Evolutionary conservation across 1,284 basidiomycete genomes (phyloP).

Genomic region (Trametes hirsuta): DNA sequence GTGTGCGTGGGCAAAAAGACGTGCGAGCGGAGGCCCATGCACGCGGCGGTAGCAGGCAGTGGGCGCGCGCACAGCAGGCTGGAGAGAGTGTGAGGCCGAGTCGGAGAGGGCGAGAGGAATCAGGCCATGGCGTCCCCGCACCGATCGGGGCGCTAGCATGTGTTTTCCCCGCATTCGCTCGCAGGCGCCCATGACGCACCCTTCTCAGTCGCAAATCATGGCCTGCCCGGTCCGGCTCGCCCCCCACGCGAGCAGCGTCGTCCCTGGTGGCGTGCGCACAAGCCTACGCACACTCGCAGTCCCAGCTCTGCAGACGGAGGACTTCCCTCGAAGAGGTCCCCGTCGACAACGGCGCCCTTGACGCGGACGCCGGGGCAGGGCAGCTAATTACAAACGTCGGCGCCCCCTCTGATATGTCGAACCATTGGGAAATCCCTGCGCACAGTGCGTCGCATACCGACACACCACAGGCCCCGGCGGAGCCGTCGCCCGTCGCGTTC

Average conservation of each 20-base stretch:
- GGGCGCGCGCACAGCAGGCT: neutral
- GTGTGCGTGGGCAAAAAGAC: neutral
- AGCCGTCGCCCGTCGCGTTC: too few relatives aligned
- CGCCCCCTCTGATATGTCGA: neutral
- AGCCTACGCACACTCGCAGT: neutral
- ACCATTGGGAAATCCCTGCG: neutral
- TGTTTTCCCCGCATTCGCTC: conserved; percentile 20
- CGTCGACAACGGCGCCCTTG: too few relatives aligned
- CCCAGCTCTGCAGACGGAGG: too few relatives aligned
- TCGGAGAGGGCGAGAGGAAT: neutral
- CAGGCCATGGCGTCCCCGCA: conserved; percentile 11
- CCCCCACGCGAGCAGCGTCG: neutral
- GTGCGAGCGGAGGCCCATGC: neutral
- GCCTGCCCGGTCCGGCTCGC: neutral
- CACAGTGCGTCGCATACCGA: neutral
- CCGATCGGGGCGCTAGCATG: conserved; percentile 14
- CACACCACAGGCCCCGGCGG: too few relatives aligned
- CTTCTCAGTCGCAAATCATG: neutral
- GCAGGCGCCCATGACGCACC: neutral
- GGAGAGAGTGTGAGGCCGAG: neutral
- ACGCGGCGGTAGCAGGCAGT: neutral
- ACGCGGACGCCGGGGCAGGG: neutral
- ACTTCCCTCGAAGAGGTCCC: too few relatives aligned
- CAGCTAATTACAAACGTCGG: neutral
- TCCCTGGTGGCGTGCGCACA: neutral